Percentiles rank a stretch among this genome's conserved stretches.
Conservation (phyloP, 768 basidiomycete species). For the Termitomyces sp. region DNA sequence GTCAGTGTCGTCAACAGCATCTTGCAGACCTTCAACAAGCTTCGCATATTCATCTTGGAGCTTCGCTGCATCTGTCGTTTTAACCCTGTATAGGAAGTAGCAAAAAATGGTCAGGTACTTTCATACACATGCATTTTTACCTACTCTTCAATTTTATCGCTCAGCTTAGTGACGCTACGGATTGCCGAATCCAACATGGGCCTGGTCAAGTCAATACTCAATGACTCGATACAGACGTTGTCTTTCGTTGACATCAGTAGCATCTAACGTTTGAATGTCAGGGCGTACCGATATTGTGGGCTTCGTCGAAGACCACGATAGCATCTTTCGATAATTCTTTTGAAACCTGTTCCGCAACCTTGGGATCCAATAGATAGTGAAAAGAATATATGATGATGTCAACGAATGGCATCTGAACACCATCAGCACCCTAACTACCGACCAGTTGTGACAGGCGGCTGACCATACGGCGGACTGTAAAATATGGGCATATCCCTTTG, state of each 20-base stretch:
- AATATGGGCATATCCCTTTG: constrained; percentile 89
- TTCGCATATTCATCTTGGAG: constrained; percentile 96
- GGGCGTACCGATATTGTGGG: constrained; percentile 88
- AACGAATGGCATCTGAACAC: constrained; percentile 82
- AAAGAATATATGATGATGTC: constrained; percentile 98
- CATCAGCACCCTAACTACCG: constrained; percentile 4
- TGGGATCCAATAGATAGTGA: constrained; percentile 97
- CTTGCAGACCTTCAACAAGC: constrained; percentile 90
- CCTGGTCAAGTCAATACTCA: constrained; percentile 94
- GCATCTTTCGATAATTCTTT: constrained; percentile 97
- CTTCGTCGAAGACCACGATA: constrained; percentile 98
- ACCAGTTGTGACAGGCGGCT: neutral
- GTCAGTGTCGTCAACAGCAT: constrained; percentile 72
- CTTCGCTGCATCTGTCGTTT: constrained; percentile 87
- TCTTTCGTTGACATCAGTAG: constrained; percentile 47
- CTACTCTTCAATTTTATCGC: constrained; percentile 93
- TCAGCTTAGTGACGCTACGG: constrained; percentile 78
- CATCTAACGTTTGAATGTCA: neutral
- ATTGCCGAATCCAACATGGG: constrained; percentile 96
- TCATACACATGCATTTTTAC: constrained; percentile 20
- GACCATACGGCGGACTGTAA: constrained; percentile 94
- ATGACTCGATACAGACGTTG: constrained; percentile 97
- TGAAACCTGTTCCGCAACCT: constrained; percentile 98
- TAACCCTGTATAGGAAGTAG: constrained; percentile 58
- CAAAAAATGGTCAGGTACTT: neutral